phyloP scores from a whole-genome alignment of 108 stramenopile genomes.

The Mediolabrus comicus region DNA sequence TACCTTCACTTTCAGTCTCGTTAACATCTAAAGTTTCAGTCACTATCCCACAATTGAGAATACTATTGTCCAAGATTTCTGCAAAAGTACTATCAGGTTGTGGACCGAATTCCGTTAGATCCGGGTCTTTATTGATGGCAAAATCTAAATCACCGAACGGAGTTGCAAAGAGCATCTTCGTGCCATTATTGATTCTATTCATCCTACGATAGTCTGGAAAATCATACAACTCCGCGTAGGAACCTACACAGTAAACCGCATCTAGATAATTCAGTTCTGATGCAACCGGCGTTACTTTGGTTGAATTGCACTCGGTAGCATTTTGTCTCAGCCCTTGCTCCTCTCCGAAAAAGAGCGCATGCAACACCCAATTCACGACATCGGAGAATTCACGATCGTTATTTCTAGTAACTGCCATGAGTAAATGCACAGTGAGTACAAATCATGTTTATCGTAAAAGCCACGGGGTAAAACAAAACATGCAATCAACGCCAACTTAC shows the following conservation, averaged over 20 bases:
- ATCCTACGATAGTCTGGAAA: conserved; percentile 19
- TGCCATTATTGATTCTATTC: conserved; percentile 53
- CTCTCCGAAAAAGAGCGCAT: conserved; percentile 50
- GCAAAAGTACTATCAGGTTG: conserved; percentile 9
- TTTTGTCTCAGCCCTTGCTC: conserved; percentile 30
- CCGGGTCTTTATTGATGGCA: background rate
- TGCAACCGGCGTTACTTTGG: background rate
- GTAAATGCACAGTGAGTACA: no score
- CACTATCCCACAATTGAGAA: conserved; percentile 53
- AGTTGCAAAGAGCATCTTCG: conserved; percentile 43
- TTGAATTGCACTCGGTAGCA: background rate
- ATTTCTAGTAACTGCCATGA: conserved; percentile 18
- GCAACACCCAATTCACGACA: conserved; percentile 52
- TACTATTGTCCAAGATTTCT: conserved; percentile 24
- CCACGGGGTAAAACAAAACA: no score
- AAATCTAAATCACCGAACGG: conserved; percentile 43
- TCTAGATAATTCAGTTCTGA: conserved; percentile 29
- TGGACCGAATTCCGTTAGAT: background rate
- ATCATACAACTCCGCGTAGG: conserved; percentile 47
- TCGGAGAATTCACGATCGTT: conserved; percentile 28
- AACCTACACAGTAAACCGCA: conserved; percentile 51
- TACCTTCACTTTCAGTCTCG: background rate
- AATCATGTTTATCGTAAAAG: no score
- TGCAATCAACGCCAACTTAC: no score
- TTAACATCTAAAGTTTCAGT: conserved; percentile 16